Evolutionary conservation across 768 basidiomycete species (phyloP).

Genomic region (Pleurotus platypus): DNA sequence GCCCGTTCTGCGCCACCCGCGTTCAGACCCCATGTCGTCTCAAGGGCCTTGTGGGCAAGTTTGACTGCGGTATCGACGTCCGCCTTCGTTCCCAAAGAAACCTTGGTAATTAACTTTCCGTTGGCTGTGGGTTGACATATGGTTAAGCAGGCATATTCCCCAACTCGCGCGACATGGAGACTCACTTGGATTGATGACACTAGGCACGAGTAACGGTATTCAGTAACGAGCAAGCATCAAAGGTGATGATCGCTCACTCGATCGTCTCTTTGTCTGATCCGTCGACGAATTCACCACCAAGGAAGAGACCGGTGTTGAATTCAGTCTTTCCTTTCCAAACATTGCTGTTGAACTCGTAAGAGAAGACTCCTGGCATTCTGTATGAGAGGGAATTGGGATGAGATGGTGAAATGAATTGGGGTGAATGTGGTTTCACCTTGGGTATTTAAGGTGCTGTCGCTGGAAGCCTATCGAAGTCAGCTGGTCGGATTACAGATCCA

Average conservation of each 20-base stretch:
- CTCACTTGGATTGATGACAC: conserved; percentile 52
- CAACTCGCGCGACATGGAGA: neutral
- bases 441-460: conserved; percentile 4
- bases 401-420: neutral
- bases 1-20: conserved; percentile 41
- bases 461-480: conserved; percentile 5
- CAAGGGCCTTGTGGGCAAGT: conserved; percentile 56
- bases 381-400: neutral
- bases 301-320: conserved; percentile 69
- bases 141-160: neutral
- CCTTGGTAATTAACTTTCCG: conserved; percentile 48
- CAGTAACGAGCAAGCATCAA: conserved; percentile 2
- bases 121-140: conserved; percentile 25
- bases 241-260: conserved; percentile 14
- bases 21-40: conserved; percentile 61
- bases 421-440: neutral
- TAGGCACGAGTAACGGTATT: conserved; percentile 22
- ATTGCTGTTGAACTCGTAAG: conserved; percentile 48
- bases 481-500: conserved; percentile 5
- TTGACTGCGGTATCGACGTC: conserved; percentile 69
- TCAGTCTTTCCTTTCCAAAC: conserved; percentile 55
- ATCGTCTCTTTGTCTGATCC: conserved; percentile 45
- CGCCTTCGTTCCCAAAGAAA: conserved; percentile 50
- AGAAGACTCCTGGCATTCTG: conserved; percentile 31
- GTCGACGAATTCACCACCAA: conserved; percentile 65